Conservation (phyloP, 1,284 basidiomycete genomes). For the Cutaneotrichosporon cavernicola region DNA sequence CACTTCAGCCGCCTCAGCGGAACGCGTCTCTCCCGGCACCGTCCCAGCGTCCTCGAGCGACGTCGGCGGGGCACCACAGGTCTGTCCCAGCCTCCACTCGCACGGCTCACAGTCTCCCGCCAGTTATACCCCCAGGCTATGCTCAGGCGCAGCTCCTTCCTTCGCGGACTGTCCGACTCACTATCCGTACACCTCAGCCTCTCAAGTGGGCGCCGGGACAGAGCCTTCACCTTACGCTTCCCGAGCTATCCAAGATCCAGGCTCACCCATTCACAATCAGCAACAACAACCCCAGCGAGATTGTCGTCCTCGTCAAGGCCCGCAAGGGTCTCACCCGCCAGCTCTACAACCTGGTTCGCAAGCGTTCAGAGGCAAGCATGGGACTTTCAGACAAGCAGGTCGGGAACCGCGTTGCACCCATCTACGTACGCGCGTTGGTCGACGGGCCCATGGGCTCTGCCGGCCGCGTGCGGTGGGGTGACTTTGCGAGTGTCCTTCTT, state of each 20-base stretch:
- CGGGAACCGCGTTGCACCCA: slow-evolving; percentile 29
- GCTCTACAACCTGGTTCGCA: slow-evolving; percentile 63
- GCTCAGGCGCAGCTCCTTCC: slow-evolving; percentile 75
- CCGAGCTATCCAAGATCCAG: slow-evolving; percentile 65
- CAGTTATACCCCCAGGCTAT: slow-evolving; percentile 55
- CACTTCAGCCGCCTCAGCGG: background rate
- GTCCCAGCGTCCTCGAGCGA: background rate
- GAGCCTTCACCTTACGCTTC: slow-evolving; percentile 65
- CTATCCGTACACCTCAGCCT: slow-evolving; percentile 63
- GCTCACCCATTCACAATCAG: slow-evolving; percentile 81
- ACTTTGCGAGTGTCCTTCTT: slow-evolving; percentile 66
- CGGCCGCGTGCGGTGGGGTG: slow-evolving; percentile 64
- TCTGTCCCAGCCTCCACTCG: background rate
- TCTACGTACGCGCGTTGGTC: slow-evolving; percentile 62
- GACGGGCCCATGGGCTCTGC: slow-evolving; percentile 80
- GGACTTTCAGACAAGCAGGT: slow-evolving; percentile 24
- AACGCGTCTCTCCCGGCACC: background rate
- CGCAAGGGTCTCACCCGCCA: slow-evolving; percentile 72
- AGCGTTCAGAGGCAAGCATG: slow-evolving; percentile 42
- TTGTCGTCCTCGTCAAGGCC: slow-evolving; percentile 73
- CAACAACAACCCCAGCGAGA: slow-evolving; percentile 63
- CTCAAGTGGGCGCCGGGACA: slow-evolving; percentile 70
- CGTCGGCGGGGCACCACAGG: background rate
- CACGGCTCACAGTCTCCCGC: slow-evolving; percentile 14
- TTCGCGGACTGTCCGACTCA: slow-evolving; percentile 72